Conservation (phyloP, 306 rosid genomes). For the Cicer pinnatifidum region DNA sequence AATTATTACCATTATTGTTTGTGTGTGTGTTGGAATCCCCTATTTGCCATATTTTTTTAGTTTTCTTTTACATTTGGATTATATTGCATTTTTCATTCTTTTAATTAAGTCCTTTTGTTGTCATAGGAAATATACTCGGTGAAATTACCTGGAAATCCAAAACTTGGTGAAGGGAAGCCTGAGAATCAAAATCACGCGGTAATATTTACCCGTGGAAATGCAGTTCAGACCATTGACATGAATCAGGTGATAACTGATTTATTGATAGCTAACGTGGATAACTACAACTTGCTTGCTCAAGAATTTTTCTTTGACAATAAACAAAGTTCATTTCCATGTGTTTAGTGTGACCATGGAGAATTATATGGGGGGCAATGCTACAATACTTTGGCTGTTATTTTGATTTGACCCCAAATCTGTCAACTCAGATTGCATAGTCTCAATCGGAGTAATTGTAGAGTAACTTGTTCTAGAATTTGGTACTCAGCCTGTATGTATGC, state of each 20-base stretch:
- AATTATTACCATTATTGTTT: background rate
- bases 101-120: slow-evolving; percentile 39
- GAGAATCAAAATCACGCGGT: slow-evolving; percentile 97
- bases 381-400: no score
- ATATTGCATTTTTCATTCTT: background rate
- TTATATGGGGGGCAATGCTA: no score
- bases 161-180: slow-evolving; percentile 97
- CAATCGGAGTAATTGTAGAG: background rate
- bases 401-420: no score
- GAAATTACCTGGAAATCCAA: slow-evolving; percentile 89
- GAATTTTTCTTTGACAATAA: background rate
- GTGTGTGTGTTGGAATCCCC: background rate
- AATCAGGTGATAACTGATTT: slow-evolving; percentile 72
- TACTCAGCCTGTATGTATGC: background rate
- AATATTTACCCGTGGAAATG: slow-evolving; percentile 95
- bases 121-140: slow-evolving; percentile 86
- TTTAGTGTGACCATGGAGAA: no score
- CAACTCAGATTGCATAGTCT: background rate
- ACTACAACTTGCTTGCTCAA: background rate
- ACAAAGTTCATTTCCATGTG: no score
- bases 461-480: background rate
- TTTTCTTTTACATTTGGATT: slow-evolving; percentile 9
- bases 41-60: slow-evolving; percentile 3
- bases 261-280: background rate
- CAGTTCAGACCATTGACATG: slow-evolving; percentile 95